phyloP scores from a whole-genome alignment of 352 stramenopile genomes.

The Globisporangium acanthophoron region DNA sequence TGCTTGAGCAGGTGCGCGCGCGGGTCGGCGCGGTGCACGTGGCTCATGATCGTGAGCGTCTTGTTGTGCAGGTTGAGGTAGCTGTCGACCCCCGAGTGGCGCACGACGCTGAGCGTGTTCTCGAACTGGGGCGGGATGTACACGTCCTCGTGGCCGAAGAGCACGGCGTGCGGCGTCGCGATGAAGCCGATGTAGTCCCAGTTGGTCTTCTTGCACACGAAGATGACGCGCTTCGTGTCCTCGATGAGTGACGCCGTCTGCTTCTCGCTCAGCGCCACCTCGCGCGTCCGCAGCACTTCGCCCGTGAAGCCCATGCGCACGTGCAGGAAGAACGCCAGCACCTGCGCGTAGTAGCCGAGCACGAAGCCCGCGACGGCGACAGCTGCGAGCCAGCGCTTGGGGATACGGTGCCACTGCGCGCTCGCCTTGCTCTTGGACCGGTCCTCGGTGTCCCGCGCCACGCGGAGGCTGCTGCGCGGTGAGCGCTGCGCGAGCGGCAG shows the following conservation, averaged over 20 bases:
- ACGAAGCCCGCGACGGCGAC: constrained; percentile 28
- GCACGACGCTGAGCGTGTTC: constrained; percentile 52
- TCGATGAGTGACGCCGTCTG: constrained; percentile 43
- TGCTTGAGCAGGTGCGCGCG: constrained; percentile 66
- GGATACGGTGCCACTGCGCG: neutral
- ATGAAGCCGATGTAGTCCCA: constrained; percentile 76
- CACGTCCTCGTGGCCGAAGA: constrained; percentile 68
- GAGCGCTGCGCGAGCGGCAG: constrained; percentile 7
- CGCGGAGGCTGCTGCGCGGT: constrained; percentile 5
- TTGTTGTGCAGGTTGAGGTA: constrained; percentile 82
- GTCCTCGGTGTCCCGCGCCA: constrained; percentile 8
- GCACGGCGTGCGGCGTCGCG: constrained; percentile 48
- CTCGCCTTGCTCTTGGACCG: constrained; percentile 5
- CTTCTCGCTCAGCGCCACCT: constrained; percentile 38
- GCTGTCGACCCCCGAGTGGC: constrained; percentile 56
- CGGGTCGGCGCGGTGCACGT: constrained; percentile 43
- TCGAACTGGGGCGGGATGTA: constrained; percentile 40
- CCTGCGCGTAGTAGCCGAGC: constrained; percentile 62
- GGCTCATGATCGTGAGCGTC: constrained; percentile 72
- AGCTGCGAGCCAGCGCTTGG: constrained; percentile 16
- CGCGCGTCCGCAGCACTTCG: constrained; percentile 38
- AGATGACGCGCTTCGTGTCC: constrained; percentile 55
- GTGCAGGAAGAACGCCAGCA: constrained; percentile 63
- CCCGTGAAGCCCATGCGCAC: constrained; percentile 53
- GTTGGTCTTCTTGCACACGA: constrained; percentile 70